Conservation (phyloP, 306 rosid species). For the Corylus heterophylla region DNA sequence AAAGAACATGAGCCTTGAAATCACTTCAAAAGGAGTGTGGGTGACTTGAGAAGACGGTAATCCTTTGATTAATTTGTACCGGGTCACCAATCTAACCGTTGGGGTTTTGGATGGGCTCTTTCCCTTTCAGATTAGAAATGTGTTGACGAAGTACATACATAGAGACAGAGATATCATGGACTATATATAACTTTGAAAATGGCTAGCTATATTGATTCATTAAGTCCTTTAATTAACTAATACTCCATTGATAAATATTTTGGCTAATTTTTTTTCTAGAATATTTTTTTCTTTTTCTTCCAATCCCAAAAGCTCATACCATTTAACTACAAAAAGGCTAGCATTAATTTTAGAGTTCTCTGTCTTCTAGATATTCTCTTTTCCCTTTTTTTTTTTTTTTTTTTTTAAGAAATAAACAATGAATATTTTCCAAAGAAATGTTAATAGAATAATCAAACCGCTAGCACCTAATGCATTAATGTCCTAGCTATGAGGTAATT, state of each 20-base stretch:
- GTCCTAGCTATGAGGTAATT: neutral
- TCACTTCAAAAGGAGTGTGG: neutral
- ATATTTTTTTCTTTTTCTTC: no score
- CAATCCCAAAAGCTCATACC: no score
- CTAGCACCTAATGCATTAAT: neutral
- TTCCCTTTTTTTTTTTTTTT: neutral
- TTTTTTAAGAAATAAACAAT: no score
- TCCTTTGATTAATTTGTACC: conserved; percentile 1
- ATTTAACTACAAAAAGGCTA: no score
- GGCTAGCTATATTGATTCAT: neutral
- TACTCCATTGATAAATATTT: neutral
- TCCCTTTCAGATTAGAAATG: neutral
- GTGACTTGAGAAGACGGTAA: neutral
- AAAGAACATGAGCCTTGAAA: neutral
- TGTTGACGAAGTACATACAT: neutral
- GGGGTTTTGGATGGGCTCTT: neutral
- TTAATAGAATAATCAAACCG: neutral
- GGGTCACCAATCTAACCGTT: neutral
- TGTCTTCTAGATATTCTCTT: neutral
- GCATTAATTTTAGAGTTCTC: no score
- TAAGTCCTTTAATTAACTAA: neutral
- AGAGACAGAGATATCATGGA: neutral
- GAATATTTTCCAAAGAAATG: no score
- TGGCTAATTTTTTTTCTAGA: neutral
- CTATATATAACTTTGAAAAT: neutral